Evolutionary conservation across 805 yeast genomes (phyloP).

Genomic region (Wickerhamiella galacta): DNA sequence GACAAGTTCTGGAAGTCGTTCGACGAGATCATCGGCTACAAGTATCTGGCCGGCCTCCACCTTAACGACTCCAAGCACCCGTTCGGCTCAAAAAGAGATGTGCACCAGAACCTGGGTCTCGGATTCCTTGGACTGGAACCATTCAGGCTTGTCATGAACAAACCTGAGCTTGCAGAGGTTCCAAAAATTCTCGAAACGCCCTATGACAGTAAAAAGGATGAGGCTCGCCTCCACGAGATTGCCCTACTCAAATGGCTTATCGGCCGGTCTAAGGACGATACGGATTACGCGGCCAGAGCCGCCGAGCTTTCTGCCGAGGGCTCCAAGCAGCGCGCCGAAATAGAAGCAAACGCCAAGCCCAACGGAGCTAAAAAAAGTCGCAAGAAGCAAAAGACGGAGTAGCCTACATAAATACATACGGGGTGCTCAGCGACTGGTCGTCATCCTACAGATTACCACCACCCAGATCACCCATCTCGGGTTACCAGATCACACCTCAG

Average conservation of each 20-base stretch:
- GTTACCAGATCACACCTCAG: too few species aligned
- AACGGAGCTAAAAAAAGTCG: slow-evolving; percentile 40
- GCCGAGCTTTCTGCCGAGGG: slow-evolving; percentile 42
- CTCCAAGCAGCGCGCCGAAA: slow-evolving; percentile 50
- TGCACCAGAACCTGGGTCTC: slow-evolving; percentile 76
- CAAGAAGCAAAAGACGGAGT: slow-evolving; percentile 10
- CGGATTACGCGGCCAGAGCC: slow-evolving; percentile 34
- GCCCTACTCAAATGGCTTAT: slow-evolving; percentile 63
- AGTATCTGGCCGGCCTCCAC: slow-evolving; percentile 68
- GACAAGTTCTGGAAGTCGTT: slow-evolving; percentile 58
- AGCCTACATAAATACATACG: too few species aligned
- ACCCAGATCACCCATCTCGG: too few species aligned
- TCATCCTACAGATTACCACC: too few species aligned
- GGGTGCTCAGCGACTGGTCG: too few species aligned
- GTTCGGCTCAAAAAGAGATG: slow-evolving; percentile 70
- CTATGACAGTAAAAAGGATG: slow-evolving; percentile 20
- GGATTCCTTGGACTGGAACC: slow-evolving; percentile 83
- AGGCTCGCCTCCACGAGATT: slow-evolving; percentile 63
- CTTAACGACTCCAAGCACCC: slow-evolving; percentile 94
- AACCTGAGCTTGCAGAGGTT: slow-evolving; percentile 38
- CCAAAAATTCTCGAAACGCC: slow-evolving; percentile 89
- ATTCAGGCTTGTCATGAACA: slow-evolving; percentile 64
- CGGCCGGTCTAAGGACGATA: slow-evolving; percentile 36
- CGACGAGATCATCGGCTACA: slow-evolving; percentile 55
- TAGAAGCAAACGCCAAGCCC: slow-evolving; percentile 43